Base-by-base conservation (phyloP, 371 early-diverging fungal species). In the Funneliformis caledonium region DNA sequence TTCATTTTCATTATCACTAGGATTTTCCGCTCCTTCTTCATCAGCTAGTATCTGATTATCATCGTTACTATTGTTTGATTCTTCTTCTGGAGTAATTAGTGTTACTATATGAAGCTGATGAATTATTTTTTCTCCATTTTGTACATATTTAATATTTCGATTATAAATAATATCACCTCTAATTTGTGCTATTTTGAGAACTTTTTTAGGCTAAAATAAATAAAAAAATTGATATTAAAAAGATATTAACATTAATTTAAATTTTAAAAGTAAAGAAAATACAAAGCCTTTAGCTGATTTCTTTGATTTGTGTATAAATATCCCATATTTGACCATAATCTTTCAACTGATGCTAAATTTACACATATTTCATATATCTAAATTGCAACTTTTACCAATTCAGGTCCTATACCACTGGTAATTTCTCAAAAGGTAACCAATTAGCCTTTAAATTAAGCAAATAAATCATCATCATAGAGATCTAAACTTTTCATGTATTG, bases 301-400 rank as follows among this genome's bases (percentile, higher is more conserved):
- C 60, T 0, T 31, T 12, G 31, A 31, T 59, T 26, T 33, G 4
- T 75, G 9, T 75, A 33, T 22, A 74, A 12, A 43, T 19, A 43
- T 12, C 2, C 19, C 47, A 69, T 69, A 42, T 8, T 19, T 2
- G 1, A 69, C 43, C 70, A 69, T 19, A 19, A 12, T 26, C 52
- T 4, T 16, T 74, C 52, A 47, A 74, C 74, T 42, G 60, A 52
- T 31, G 52, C 52, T 52, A 56, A 26, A 52, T 74, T 74, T 6
- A 74, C 33, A 74, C 7, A 74, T 10, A 74, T 74, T 12, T 43
- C 14, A 69, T 45, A 12, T 19, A 69, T 69, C 11, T 12, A 6
- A 69, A 45, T 69, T 9, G 0, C 43, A 11, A 69, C 0, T 47
- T 45, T 12, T 19, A n/a, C 70, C 2, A 69, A 22, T 11, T 69